Evolutionary conservation across 1,284 basidiomycete genomes (phyloP).

Genomic region (Vanrija pseudolonga): DNA sequence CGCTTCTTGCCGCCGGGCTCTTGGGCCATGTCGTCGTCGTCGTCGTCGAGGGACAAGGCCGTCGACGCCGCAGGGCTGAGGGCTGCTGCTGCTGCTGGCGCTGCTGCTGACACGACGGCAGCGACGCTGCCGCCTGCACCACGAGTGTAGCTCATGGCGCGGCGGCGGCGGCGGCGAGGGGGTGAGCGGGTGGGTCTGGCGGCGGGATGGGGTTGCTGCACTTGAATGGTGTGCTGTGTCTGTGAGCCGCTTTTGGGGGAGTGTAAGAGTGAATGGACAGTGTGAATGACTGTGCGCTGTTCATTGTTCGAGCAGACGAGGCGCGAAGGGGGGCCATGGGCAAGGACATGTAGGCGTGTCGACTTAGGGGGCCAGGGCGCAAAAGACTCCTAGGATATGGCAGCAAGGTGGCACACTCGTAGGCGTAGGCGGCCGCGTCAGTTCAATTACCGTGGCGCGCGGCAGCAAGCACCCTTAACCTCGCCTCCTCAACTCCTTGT

Average conservation of each 20-base stretch:
- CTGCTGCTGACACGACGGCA: not conserved
- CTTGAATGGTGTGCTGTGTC: not conserved
- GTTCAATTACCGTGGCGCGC: not conserved
- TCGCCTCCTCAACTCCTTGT: no score
- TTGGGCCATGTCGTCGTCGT: conserved; percentile 26
- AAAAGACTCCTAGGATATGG: not conserved
- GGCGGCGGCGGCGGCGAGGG: conserved; percentile 4
- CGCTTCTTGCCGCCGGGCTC: conserved; percentile 38
- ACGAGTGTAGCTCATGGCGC: conserved; percentile 16
- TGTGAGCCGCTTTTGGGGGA: not conserved
- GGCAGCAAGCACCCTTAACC: no score
- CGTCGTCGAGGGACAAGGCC: conserved; percentile 16
- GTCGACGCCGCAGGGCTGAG: not conserved
- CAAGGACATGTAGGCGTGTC: no score
- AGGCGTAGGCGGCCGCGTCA: not conserved
- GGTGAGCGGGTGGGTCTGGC: not conserved
- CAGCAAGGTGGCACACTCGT: no score
- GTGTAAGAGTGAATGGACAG: not conserved
- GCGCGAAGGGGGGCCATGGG: no score
- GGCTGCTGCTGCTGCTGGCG: not conserved
- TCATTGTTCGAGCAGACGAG: not conserved
- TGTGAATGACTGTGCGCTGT: not conserved
- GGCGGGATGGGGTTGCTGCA: no score
- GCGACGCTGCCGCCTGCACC: conserved; percentile 13
- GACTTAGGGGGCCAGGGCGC: not conserved